Percentiles rank a stretch among this genome's conserved stretches.
Evolutionary conservation across 176 grass and related monocot species (phyloP).

Genomic region (Hsuehochloa calcarea): DNA sequence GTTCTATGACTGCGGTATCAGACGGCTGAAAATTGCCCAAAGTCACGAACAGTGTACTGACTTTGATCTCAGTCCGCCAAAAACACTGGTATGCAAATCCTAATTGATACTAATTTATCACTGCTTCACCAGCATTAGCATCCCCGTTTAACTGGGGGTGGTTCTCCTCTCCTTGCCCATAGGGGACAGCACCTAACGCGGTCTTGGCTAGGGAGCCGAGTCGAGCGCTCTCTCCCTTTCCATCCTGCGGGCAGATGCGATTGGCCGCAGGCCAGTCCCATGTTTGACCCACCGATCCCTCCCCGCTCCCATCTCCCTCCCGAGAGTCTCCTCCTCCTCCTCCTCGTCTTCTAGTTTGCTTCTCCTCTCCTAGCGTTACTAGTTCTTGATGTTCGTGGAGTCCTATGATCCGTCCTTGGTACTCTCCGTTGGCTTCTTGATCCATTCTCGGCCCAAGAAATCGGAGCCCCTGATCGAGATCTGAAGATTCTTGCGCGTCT

Average conservation of each 20-base stretch:
- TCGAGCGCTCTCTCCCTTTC: background rate
- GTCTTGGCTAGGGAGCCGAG: conserved; percentile 22
- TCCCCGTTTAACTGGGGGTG: too few species aligned
- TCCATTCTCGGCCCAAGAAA: conserved; percentile 4
- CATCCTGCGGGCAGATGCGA: conserved; percentile 33
- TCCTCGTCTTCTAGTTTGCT: background rate
- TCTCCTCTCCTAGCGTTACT: background rate
- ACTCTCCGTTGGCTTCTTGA: conserved; percentile 26
- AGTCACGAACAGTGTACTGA: too few species aligned
- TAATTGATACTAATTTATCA: too few species aligned
- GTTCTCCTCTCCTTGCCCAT: too few species aligned
- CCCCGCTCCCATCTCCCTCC: background rate
- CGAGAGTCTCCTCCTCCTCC: background rate
- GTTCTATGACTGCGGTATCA: too few species aligned
- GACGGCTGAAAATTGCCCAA: too few species aligned
- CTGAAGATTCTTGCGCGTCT: background rate
- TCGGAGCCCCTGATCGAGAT: conserved; percentile 14
- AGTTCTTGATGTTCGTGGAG: background rate
- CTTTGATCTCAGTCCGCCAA: too few species aligned
- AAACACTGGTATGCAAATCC: too few species aligned
- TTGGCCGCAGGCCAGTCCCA: background rate
- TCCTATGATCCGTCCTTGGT: conserved; percentile 25
- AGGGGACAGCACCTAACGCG: background rate
- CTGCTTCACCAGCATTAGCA: too few species aligned
- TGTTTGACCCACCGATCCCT: conserved; percentile 21